phyloP scores from a whole-genome alignment of 1,284 basidiomycete species.

The Ustanciosporium gigantosporum region DNA sequence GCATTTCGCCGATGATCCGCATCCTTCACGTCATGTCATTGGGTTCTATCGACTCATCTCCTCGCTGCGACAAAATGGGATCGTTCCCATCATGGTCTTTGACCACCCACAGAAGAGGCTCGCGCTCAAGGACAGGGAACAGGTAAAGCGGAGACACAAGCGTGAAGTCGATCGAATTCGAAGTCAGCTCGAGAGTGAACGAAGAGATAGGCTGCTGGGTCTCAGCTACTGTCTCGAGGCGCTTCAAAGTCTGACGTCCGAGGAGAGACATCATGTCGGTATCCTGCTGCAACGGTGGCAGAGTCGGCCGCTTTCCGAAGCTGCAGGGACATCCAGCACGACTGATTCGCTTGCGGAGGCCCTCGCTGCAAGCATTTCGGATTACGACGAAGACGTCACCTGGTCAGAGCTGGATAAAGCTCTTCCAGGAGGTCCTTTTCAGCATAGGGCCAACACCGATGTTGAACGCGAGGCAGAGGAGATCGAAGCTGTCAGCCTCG shows the following conservation, averaged over 20 bases:
- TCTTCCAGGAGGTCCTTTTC: too few relatives aligned
- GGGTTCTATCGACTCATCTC: constrained; percentile 47
- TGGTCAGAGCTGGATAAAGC: too few relatives aligned
- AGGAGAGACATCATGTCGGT: constrained; percentile 23
- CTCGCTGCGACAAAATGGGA: constrained; percentile 29
- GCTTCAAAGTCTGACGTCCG: constrained; percentile 6
- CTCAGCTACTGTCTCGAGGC: constrained; percentile 16
- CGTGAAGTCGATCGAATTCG: constrained; percentile 33
- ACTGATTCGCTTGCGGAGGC: neutral
- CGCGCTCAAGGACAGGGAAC: constrained; percentile 41
- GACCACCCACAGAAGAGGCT: constrained; percentile 46
- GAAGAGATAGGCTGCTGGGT: constrained; percentile 14
- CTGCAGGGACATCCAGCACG: neutral
- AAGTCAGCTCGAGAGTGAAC: constrained; percentile 25
- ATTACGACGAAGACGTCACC: too few relatives aligned
- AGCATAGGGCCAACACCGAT: too few relatives aligned
- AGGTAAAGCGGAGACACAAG: constrained; percentile 33
- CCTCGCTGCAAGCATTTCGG: too few relatives aligned
- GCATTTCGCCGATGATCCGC: constrained; percentile 44
- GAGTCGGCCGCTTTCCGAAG: too few relatives aligned
- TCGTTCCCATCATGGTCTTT: constrained; percentile 51
- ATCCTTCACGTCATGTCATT: constrained; percentile 44
- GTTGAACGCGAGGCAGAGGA: too few relatives aligned
- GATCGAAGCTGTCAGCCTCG: too few relatives aligned
- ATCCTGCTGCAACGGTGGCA: constrained; percentile 22